phyloP scores from a whole-genome alignment of 768 basidiomycete species.

The Lyophyllum shimeji region DNA sequence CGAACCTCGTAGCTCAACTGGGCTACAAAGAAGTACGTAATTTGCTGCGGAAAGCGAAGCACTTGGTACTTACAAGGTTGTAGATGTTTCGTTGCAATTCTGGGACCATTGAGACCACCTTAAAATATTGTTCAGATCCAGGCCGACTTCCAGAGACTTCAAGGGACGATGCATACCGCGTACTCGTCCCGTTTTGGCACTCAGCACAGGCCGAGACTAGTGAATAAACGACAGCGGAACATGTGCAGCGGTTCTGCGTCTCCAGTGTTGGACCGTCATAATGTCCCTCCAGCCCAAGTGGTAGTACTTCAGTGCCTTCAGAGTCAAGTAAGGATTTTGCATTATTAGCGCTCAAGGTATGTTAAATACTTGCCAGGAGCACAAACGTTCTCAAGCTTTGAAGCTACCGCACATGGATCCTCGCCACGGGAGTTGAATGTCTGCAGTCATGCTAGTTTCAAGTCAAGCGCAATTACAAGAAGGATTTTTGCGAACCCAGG shows the following conservation, averaged over 20 bases:
- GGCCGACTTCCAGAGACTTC: neutral
- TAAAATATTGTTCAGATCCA: neutral
- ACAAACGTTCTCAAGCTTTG: neutral
- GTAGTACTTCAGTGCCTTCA: neutral
- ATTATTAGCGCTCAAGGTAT: neutral
- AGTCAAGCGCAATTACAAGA: neutral
- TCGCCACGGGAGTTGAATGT: neutral
- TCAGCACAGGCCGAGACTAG: constrained; percentile 32
- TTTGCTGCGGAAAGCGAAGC: neutral
- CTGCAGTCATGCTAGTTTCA: neutral
- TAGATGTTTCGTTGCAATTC: neutral
- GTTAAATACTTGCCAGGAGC: neutral
- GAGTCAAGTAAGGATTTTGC: neutral
- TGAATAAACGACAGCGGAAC: constrained; percentile 32
- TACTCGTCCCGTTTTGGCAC: constrained; percentile 22
- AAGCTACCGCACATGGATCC: neutral
- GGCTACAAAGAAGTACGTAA: neutral
- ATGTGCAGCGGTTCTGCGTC: constrained; percentile 26
- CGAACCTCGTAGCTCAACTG: neutral
- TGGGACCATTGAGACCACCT: constrained; percentile 4
- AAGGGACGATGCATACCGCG: neutral
- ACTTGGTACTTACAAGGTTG: neutral
- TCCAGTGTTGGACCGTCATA: neutral
- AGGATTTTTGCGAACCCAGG: neutral
- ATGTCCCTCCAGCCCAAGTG: neutral